Evolutionary conservation across 2,329 filamentous ascomycete genomes (phyloP), one percentile per base, ranked within the genome.

Genomic region (Pyrenochaeta sp.): DNA sequence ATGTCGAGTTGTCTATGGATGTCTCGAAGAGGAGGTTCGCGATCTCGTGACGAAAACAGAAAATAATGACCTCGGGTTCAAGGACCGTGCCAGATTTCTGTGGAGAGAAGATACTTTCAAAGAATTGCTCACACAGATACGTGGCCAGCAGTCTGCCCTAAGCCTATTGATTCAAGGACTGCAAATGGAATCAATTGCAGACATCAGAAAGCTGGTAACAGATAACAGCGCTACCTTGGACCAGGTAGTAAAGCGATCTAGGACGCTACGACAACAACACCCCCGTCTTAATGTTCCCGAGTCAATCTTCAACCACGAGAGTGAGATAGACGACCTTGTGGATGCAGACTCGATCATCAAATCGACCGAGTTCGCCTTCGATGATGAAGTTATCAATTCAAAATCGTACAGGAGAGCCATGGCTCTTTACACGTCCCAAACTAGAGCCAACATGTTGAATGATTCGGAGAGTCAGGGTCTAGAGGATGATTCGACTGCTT

Each of bases 71-170:
- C 41, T 63, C 18, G 55, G 39, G 11, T 58, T 58, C 46, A 60
- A 50, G 20, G 61, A 65, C 32, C 34, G 56, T 17, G 58, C 56
- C n/a, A 66, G 52, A 18, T 66, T 60, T 27, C 34, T 65, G 15
- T 66, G 55, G 58, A 67, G 65, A 24, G 65, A 70, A 35, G 66
- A 62, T 7, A 63, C 58, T 5, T 69, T 69, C 46, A 66, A 63
- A 34, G 64, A 70, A 27, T 47, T 68, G 22, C 43, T 70, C 32
- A 59, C 58, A 15, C 66, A 69, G 44, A 65, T 69, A 15, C 58
- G 66, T 15, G 66, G 65, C 2, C 65, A 69, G 32, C 66, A 70
- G 28, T 61, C 61, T 7, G 64, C 65, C 0, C 51, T 70, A 4
- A 64, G 51, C 22, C 31, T 70, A 14, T 52, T 70, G 9, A 60